Conservation (phyloP, 2,329 filamentous ascomycete genomes). For the Geosmithia putterillii region DNA sequence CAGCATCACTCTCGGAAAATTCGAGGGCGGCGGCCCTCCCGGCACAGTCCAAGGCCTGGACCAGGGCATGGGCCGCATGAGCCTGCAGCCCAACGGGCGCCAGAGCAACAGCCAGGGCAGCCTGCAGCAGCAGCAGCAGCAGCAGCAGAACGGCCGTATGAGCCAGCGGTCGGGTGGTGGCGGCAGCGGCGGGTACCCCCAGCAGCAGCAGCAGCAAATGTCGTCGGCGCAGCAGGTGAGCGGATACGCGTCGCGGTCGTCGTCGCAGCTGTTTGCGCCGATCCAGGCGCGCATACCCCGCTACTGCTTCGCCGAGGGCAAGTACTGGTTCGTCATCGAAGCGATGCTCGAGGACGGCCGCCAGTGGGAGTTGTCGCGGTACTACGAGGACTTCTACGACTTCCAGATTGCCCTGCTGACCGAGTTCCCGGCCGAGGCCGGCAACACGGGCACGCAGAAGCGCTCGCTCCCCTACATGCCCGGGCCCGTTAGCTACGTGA, state of each 20-base stretch:
- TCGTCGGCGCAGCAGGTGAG: conserved; percentile 22
- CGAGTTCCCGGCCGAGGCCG: conserved; percentile 84
- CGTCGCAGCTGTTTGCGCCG: conserved; percentile 56
- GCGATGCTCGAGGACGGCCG: conserved; percentile 80
- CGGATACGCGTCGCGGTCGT: conserved; percentile 23
- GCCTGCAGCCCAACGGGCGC: conserved; percentile 44
- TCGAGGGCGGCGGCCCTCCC: conserved; percentile 37
- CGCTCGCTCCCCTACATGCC: conserved; percentile 94
- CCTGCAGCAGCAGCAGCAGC: conserved; percentile 8
- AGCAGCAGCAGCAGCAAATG: conserved; percentile 16
- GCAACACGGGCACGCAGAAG: conserved; percentile 66
- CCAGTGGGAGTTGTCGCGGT: conserved; percentile 84
- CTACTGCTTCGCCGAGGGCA: conserved; percentile 93
- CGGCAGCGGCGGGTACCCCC: conserved; percentile 8
- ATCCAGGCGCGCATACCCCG: conserved; percentile 75
- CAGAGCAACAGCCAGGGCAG: conserved; percentile 37
- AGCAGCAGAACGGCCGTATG: neutral
- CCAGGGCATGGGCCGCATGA: conserved; percentile 68
- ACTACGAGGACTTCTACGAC: conserved; percentile 98
- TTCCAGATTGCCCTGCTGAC: conserved; percentile 93
- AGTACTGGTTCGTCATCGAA: conserved; percentile 98
- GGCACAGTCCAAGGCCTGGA: conserved; percentile 41
- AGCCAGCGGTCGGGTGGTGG: conserved; percentile 7
- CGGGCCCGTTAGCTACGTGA: conserved; percentile 92
- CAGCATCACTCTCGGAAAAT: conserved; percentile 90